These are phyloP conservation scores for Chrysoporthe deuterocubensis DNA, from an alignment of 2,329 filamentous ascomycete genomes.

Conservation along the genomic window DNA sequence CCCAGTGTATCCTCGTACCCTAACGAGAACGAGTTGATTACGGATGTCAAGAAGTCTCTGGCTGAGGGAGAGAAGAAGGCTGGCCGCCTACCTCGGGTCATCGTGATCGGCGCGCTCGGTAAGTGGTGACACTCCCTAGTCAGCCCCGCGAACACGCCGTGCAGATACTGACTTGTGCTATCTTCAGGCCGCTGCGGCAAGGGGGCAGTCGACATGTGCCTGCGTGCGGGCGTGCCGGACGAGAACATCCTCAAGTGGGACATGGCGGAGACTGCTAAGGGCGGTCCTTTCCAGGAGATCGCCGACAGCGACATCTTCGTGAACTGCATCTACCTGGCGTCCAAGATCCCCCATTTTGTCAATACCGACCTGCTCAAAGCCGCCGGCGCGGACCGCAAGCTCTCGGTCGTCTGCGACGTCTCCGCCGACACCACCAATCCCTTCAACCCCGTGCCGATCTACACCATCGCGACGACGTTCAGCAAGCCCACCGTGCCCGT, in stretches of 20 bases:
- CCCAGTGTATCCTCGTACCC: slow-evolving; percentile 70
- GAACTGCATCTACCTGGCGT: slow-evolving; percentile 87
- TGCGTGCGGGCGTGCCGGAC: slow-evolving; percentile 72
- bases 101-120: slow-evolving; percentile 73
- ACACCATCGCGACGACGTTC: slow-evolving; percentile 84
- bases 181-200: slow-evolving; percentile 76
- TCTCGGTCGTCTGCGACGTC: slow-evolving; percentile 82
- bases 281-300: slow-evolving; percentile 81
- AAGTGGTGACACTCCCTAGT: not conserved
- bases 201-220: slow-evolving; percentile 81
- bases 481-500: slow-evolving; percentile 84
- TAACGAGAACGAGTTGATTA: slow-evolving; percentile 74
- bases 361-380: slow-evolving; percentile 69
- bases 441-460: slow-evolving; percentile 76
- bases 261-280: slow-evolving; percentile 75
- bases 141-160: not conserved
- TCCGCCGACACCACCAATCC: slow-evolving; percentile 75
- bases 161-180: not conserved
- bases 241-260: slow-evolving; percentile 73
- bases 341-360: slow-evolving; percentile 81
- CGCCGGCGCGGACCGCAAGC: slow-evolving; percentile 62
- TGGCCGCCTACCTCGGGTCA: slow-evolving; percentile 70
- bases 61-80: slow-evolving; percentile 65
- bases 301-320: slow-evolving; percentile 76
- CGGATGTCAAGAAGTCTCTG: slow-evolving; percentile 73